These are phyloP conservation scores for Saccharata proteae DNA, from an alignment of 2,329 filamentous ascomycete species.

Conservation along the genomic window DNA sequence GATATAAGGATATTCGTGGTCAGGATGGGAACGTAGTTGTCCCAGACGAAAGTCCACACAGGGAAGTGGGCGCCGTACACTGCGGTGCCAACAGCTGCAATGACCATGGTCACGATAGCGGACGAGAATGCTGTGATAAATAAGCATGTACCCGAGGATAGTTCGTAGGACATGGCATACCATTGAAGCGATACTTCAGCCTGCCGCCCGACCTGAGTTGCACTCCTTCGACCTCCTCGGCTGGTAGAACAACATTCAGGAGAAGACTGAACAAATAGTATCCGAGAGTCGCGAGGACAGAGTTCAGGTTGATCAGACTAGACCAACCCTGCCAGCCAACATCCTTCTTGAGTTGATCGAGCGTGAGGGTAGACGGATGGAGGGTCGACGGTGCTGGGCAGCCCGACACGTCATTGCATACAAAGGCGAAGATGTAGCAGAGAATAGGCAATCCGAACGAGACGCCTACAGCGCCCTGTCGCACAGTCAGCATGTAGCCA, in stretches of 20 bases:
- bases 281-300: constrained; percentile 55
- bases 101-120: constrained; percentile 59
- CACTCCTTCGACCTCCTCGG: constrained; percentile 56
- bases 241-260: constrained; percentile 67
- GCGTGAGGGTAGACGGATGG: constrained; percentile 55
- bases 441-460: constrained; percentile 69
- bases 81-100: constrained; percentile 61
- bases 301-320: constrained; percentile 58
- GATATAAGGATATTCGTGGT: constrained; percentile 73
- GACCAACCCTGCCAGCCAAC: constrained; percentile 71
- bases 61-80: constrained; percentile 69
- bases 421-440: constrained; percentile 67
- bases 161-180: constrained; percentile 24
- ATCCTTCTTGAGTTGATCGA: constrained; percentile 64
- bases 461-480: constrained; percentile 64
- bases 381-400: constrained; percentile 79
- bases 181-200: constrained; percentile 66
- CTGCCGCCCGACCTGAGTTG: constrained; percentile 58
- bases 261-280: constrained; percentile 70
- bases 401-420: constrained; percentile 85
- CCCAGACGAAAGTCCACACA: constrained; percentile 85
- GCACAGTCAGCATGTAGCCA: constrained; percentile 22
- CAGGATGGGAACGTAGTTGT: constrained; percentile 79
- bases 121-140: constrained; percentile 57
- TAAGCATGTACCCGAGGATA: not conserved